Evolutionary conservation across 202 grass and related monocot genomes (phyloP).

Genomic region (Saccharum hybrid): DNA sequence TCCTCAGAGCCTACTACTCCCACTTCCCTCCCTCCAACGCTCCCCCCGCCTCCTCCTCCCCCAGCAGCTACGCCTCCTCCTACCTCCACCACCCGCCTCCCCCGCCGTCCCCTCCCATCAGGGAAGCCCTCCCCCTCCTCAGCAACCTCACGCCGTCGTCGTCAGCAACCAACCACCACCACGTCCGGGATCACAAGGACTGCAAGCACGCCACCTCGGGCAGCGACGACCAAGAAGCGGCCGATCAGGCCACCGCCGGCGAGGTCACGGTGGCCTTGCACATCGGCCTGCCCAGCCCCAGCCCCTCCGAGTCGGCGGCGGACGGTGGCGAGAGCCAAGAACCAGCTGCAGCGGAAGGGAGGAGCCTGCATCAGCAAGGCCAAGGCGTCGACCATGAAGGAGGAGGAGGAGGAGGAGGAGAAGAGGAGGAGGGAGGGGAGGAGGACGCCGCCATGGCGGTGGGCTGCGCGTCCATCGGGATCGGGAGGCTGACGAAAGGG

Average conservation of each 20-base stretch:
- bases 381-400: neutral
- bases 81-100: slow-evolving; percentile 48
- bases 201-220: neutral
- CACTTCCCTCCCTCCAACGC: too few species aligned
- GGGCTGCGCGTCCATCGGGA: slow-evolving; percentile 61
- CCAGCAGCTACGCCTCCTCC: slow-evolving; percentile 33
- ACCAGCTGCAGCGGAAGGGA: neutral
- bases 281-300: slow-evolving; percentile 68
- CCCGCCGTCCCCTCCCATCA: slow-evolving; percentile 57
- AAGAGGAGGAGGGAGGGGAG: slow-evolving; percentile 10
- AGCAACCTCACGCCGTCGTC: slow-evolving; percentile 56
- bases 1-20: slow-evolving; percentile 36
- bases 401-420: slow-evolving; percentile 26
- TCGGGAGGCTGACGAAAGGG: slow-evolving; percentile 92
- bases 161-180: neutral
- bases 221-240: neutral
- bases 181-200: slow-evolving; percentile 18
- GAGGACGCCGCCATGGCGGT: slow-evolving; percentile 38
- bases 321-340: neutral
- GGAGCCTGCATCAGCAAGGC: slow-evolving; percentile 6
- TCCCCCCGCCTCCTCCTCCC: too few species aligned
- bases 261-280: slow-evolving; percentile 75
- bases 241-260: slow-evolving; percentile 19
- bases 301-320: slow-evolving; percentile 30
- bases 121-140: slow-evolving; percentile 76